Evolutionary conservation across 495 filamentous ascomycete genomes (phyloP), one percentile per base, ranked within the genome.

Genomic region (Penicillium lividum): DNA sequence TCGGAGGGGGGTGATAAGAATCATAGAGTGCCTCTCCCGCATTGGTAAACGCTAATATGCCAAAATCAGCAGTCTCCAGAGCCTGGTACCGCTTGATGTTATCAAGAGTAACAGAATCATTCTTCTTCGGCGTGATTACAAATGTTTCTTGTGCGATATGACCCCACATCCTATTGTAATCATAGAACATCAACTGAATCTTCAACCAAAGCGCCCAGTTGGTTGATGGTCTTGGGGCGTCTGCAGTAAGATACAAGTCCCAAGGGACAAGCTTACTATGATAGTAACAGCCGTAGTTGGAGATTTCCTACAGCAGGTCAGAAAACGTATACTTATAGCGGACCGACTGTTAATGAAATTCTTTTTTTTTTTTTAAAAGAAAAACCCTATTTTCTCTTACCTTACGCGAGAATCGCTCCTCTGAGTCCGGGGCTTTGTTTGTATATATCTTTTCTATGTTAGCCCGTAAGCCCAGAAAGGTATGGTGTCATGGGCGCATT

Each of bases 171-270:
- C 44, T 27, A 27, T 46, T 46, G 18, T 46, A 46, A 28, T 46
- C 44, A 46, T 46, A 27, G 44, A 46, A 46, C 44, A 46, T 46
- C 44, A 46, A 27, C 27, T 27, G 44, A 46, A 46, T 46, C 36
- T 46, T 46, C 44, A 46, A 28, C 44, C 44, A 46, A 46, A 46
- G 44, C 10, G 22, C 44, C 44, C 44, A 46, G 10, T 46, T 46
- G 5, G 16, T 27, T 46, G 44, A 46, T 27, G 44, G 8, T 46
- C 44, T 46, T 46, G 44, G 44, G 44, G 44, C 44, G 44, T 46
- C 16, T 27, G 44, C 44, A 27, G 44, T 46, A 27, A 46, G 44
- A 46, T 46, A 46, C 11, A 46, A 46, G 16, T 46, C 18, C 44
- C 44, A 46, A 13, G 18, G 44, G 9, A 28, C 18, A 46, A 13